Conservation (phyloP, 331 rosid genomes). For the Acacia pycnantha region DNA sequence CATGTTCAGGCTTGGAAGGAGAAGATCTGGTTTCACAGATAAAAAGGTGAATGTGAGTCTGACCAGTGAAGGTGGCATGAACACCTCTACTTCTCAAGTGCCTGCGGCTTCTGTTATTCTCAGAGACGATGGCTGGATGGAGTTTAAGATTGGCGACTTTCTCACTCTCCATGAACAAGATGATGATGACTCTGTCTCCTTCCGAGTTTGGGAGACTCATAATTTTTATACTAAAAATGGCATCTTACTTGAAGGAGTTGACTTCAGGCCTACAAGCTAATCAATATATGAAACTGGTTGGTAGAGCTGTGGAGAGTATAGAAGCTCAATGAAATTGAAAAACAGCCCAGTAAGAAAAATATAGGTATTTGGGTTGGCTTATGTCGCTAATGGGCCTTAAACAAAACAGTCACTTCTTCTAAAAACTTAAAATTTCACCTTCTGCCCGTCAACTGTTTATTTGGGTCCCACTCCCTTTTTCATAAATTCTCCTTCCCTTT, state of each 20-base stretch:
- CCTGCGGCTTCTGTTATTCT: neutral
- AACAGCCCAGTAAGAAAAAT: no score
- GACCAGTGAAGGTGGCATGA: neutral
- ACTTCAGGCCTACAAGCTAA: neutral
- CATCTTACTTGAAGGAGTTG: neutral
- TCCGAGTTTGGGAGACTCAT: neutral
- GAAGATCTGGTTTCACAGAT: neutral
- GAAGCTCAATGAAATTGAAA: no score
- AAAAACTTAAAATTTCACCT: no score
- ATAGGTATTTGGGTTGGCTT: no score
- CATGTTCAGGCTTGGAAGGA: conserved; percentile 10
- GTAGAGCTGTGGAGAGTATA: no score
- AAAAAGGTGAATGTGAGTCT: neutral
- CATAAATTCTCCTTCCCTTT: no score
- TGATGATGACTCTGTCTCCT: neutral
- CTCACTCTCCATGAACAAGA: neutral
- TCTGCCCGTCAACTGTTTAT: no score
- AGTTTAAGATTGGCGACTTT: conserved; percentile 42
- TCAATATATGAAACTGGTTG: neutral
- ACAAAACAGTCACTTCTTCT: no score
- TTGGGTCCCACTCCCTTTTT: no score
- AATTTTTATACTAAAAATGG: neutral
- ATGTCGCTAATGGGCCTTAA: no score
- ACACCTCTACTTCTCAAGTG: neutral
- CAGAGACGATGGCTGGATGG: conserved; percentile 41